Base-by-base conservation (phyloP, 805 yeast species). In the Yarrowia sp. region DNA sequence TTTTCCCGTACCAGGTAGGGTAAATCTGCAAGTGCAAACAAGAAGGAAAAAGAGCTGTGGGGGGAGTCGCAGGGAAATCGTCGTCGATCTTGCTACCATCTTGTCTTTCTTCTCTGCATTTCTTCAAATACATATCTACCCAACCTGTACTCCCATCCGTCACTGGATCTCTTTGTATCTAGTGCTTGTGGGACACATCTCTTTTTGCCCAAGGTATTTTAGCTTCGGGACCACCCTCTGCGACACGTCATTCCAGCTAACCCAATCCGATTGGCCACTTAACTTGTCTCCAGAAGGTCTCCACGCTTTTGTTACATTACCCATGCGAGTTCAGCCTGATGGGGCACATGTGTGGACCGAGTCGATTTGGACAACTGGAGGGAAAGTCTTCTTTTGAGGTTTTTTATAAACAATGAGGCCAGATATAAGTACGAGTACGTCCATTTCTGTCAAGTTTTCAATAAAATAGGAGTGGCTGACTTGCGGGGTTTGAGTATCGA, bases 11-110 rank as follows among this genome's bases (percentile, higher is more conserved):
- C 30, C 30, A 26, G 61, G 61, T 54, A 54, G 61, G 61, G 61
- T 54, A 54, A 49, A 54, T 54, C 61, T 54, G 61, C 61, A 38
- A 24, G 59, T 35, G 59, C 41, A 22, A 41, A 51, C 58, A 22
- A 26, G 30, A 26, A n/a, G n/a, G n/a, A n/a, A n/a, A 26, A 26
- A 22, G n/a, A 19, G 21, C 43, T 22, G 59, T 52, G 59, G 30
- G 59, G 35, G 40, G 26, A 6, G 19, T 16, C 22, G 32, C 35
- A 46, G 22, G 52, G 40, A 8, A 5, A 16, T 33, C 19, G 38
- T 2, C 14, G 38, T 33, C 9, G 11, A 17, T 17, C 21, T 33
- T 16, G 17, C n/a, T n/a, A n/a, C n/a, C n/a, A n/a, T n/a, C n/a
- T n/a, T n/a, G n/a, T n/a, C n/a, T n/a, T n/a, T n/a, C n/a, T n/a